These are phyloP conservation scores for Gentiana dahurica DNA, from an alignment of 257 asterid species.

Conservation along the genomic window DNA sequence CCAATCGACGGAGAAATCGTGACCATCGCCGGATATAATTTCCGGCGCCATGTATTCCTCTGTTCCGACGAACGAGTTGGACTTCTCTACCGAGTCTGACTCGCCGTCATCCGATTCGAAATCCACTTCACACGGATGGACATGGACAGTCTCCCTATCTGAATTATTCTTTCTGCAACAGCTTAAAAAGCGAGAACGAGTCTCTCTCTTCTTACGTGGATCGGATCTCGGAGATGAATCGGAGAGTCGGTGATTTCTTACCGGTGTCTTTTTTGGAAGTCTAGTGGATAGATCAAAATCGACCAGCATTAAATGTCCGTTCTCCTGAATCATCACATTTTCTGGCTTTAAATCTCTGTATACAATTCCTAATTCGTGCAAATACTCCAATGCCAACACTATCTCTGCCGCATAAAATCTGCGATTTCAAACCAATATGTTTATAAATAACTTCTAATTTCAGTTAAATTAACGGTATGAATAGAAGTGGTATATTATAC, in stretches of 20 bases:
- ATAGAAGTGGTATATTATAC: constrained; percentile 13
- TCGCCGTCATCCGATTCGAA: constrained; percentile 23
- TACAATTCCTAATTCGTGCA: constrained; percentile 70
- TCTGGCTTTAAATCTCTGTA: constrained; percentile 96
- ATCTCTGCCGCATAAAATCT: constrained; percentile 94
- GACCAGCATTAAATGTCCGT: constrained; percentile 79
- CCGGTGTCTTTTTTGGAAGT: constrained; percentile 43
- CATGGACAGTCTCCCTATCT: constrained; percentile 36
- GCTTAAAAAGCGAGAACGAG: constrained; percentile 14
- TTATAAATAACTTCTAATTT: background rate
- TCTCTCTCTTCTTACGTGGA: constrained; percentile 22
- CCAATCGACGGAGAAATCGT: constrained; percentile 92
- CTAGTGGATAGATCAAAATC: constrained; percentile 90
- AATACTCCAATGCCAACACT: constrained; percentile 73
- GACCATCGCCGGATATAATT: constrained; percentile 72
- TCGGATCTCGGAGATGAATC: constrained; percentile 15
- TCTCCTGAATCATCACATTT: constrained; percentile 83
- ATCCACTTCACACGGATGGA: constrained; percentile 23
- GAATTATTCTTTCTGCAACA: constrained; percentile 28
- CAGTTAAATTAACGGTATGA: background rate
- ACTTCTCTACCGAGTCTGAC: constrained; percentile 38
- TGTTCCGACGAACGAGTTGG: constrained; percentile 95
- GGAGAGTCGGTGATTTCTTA: constrained; percentile 12
- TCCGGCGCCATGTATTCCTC: constrained; percentile 96
- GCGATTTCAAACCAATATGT: background rate